phyloP scores from a whole-genome alignment of 306 rosid genomes.

The Castanopsis chinensis region DNA sequence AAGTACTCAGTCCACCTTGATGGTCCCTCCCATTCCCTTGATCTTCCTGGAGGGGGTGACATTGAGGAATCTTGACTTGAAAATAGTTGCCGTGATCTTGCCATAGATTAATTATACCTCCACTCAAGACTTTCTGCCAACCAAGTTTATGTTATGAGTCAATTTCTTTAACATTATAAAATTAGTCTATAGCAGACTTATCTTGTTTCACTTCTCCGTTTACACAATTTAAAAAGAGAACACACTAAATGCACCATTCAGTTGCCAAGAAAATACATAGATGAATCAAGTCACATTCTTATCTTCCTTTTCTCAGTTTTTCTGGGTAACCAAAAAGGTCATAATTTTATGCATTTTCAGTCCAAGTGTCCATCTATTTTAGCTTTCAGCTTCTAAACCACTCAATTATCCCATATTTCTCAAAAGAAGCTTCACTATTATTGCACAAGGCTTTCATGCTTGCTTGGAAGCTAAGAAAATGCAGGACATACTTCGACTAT shows the following conservation, averaged over 20 bases:
- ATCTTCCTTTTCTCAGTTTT: background rate
- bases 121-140: constrained; percentile 36
- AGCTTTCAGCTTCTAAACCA: background rate
- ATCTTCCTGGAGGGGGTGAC: constrained; percentile 71
- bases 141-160: constrained; percentile 20
- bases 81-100: constrained; percentile 56
- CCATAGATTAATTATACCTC: constrained; percentile 45
- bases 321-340: background rate
- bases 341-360: background rate
- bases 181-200: background rate
- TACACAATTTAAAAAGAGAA: background rate
- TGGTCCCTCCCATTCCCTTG: constrained; percentile 85
- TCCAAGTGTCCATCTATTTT: background rate
- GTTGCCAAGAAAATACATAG: background rate
- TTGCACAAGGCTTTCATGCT: background rate
- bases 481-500: too few relatives aligned
- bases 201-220: constrained; percentile 6
- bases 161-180: constrained; percentile 11
- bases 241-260: background rate
- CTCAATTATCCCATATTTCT: background rate
- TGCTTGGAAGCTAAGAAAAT: background rate
- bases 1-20: constrained; percentile 94
- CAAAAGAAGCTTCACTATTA: background rate
- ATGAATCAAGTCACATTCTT: constrained; percentile 6
- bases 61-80: constrained; percentile 71